Base-by-base conservation (phyloP, 495 filamentous ascomycete genomes). In the Peziza echinospora region DNA sequence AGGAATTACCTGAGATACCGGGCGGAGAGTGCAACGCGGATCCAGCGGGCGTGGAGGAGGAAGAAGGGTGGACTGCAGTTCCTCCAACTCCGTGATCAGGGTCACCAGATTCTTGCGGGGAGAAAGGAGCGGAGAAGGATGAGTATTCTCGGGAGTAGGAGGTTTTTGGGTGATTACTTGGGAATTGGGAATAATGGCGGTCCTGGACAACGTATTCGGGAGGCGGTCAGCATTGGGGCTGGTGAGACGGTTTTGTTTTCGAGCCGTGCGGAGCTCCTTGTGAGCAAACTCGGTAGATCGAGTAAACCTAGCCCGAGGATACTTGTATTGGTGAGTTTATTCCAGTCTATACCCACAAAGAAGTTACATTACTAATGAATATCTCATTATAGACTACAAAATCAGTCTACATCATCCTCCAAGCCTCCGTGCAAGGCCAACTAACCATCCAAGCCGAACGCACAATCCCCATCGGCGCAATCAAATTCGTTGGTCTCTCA, bases 151-250 rank as follows among this genome's bases (percentile, higher is more conserved):
- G 91, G 91, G 11, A 93, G 78, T 10, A 72, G 91, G 51, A 73
- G 91, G 43, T 99, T 93, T 70, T 65, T 94, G 51, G 91, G 91
- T 11, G 91, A 99, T 61, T 99, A 99, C 52, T 69, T 99, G 11
- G 91, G 87, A 7, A 69, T 93, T 45, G 80, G 73, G 40, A 84
- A 83, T 46, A 75, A 65, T 26, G 79, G 71, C 49, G 86, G 91
- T 0, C 79, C 80, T 37, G 91, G 86, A 24, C 75, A 84, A 51
- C 72, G 83, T 54, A 74, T 99, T 45, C 74, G 82, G 23, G 79
- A 70, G 46, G 71, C 75, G 45, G 72, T 83, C 49, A 72, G 75
- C 49, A 51, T 69, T 23, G 54, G 60, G 52, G 68, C 66, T 51
- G 76, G 75, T 51, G 91, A 99, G 53, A 68, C 71, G 45, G 65